Conservation (phyloP, 2,329 filamentous ascomycete genomes). For the Phialophora verrucosa region DNA sequence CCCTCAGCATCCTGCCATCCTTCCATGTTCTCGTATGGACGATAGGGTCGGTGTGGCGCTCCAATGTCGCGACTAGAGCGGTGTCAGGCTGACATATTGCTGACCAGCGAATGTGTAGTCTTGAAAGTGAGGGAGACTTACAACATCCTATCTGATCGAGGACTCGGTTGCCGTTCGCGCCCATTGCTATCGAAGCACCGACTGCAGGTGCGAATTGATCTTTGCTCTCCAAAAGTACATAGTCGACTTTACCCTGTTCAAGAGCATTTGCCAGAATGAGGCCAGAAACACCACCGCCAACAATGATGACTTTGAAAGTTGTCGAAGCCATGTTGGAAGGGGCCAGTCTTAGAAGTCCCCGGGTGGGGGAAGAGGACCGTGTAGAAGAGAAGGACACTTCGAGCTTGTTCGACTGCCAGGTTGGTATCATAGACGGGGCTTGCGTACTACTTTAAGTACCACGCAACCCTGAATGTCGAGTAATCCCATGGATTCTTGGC, state of each 20-base stretch:
- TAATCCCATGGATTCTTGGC: not conserved
- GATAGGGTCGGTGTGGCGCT: not conserved
- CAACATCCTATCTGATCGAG: conserved; percentile 10
- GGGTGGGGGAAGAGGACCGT: not conserved
- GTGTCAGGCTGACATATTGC: not conserved
- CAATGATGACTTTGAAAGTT: conserved; percentile 19
- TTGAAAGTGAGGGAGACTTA: not conserved
- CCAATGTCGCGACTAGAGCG: not conserved
- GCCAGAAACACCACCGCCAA: conserved; percentile 22
- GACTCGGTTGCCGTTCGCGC: conserved; percentile 29
- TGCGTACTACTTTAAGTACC: not conserved
- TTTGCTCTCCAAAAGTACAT: conserved; percentile 37
- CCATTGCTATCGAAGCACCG: conserved; percentile 37
- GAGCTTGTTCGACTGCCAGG: not conserved
- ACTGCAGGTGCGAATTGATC: conserved; percentile 35
- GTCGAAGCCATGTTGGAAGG: not conserved
- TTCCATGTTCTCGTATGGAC: conserved; percentile 1
- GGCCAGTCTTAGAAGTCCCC: not conserved
- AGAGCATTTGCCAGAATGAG: conserved; percentile 37
- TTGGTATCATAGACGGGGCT: not conserved
- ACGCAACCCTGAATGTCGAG: not conserved
- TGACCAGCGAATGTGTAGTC: not conserved
- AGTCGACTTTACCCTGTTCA: conserved; percentile 36
- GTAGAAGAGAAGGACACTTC: not conserved
- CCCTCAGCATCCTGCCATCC: conserved; percentile 1